Evolutionary conservation across 2,329 filamentous ascomycete species (phyloP).

Genomic region (Rutstroemia sp.): DNA sequence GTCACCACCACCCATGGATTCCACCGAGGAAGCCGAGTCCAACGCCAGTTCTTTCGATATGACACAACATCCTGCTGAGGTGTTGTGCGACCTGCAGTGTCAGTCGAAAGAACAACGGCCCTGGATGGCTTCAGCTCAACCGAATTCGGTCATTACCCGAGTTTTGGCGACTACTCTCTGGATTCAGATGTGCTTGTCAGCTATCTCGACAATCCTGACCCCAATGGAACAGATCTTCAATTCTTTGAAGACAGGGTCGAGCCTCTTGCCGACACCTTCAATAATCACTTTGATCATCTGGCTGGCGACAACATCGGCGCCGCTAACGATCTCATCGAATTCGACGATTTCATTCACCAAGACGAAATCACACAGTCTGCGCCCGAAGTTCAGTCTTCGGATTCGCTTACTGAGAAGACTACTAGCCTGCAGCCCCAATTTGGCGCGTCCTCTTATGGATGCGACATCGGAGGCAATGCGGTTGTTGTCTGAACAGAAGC

Average conservation of each 20-base stretch:
- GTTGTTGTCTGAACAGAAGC: constrained; percentile 52
- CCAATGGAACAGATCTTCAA: constrained; percentile 66
- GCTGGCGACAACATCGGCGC: constrained; percentile 52
- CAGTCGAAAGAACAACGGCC: constrained; percentile 58
- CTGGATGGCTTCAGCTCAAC: constrained; percentile 29
- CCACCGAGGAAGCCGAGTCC: constrained; percentile 39
- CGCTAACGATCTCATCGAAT: constrained; percentile 44
- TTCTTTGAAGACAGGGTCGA: constrained; percentile 70
- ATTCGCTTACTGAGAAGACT: constrained; percentile 38
- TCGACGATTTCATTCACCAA: constrained; percentile 45
- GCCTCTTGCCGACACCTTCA: constrained; percentile 61
- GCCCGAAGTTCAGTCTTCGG: constrained; percentile 30
- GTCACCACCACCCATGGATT: constrained; percentile 43
- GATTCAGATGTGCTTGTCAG: constrained; percentile 48
- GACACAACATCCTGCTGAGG: constrained; percentile 99
- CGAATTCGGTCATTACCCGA: constrained; percentile 47
- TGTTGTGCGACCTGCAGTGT: constrained; percentile 99
- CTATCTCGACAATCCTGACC: constrained; percentile 62
- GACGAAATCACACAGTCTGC: constrained; percentile 33
- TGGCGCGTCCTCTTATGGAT: constrained; percentile 68
- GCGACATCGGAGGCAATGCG: constrained; percentile 68
- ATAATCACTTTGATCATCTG: constrained; percentile 61
- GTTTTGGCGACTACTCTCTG: constrained; percentile 46
- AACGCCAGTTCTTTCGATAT: constrained; percentile 54
- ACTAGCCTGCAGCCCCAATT: constrained; percentile 64